phyloP scores from a whole-genome alignment of 176 grass and related monocot species.

The Coix lacrymajobi region DNA sequence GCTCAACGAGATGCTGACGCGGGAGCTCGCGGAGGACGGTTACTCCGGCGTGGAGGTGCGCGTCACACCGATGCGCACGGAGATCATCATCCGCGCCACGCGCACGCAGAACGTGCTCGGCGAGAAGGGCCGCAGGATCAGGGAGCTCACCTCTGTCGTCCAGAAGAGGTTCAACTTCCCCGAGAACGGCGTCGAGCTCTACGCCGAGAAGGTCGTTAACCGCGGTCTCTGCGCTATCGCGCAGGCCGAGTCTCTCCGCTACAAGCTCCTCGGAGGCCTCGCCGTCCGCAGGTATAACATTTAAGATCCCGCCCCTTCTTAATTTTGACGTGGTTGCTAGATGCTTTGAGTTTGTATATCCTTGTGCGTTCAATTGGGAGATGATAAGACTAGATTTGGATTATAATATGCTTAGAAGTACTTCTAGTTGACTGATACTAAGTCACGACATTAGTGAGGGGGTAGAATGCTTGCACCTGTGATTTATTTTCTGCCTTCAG shows the following conservation, averaged over 20 bases:
- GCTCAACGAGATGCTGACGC: slow-evolving; percentile 75
- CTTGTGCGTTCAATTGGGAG: not conserved
- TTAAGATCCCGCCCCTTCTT: not conserved
- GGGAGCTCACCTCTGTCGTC: slow-evolving; percentile 67
- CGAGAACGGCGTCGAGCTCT: slow-evolving; percentile 64
- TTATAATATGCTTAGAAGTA: not conserved
- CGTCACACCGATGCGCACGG: slow-evolving; percentile 74
- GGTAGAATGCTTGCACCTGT: slow-evolving; percentile 14
- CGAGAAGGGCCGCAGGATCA: slow-evolving; percentile 66
- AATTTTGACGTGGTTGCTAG: not conserved
- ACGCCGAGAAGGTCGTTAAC: slow-evolving; percentile 83
- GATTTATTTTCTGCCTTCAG: slow-evolving; percentile 26
- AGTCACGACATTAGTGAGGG: too few relatives aligned
- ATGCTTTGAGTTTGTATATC: not conserved
- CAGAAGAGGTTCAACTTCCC: slow-evolving; percentile 91
- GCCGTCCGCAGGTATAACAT: slow-evolving; percentile 71
- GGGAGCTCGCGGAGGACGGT: slow-evolving; percentile 73
- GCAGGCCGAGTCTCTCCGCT: slow-evolving; percentile 80
- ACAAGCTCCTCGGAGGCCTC: slow-evolving; percentile 83
- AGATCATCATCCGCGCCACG: slow-evolving; percentile 80
- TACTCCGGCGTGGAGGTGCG: slow-evolving; percentile 73
- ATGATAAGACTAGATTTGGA: not conserved
- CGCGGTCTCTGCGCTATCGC: slow-evolving; percentile 82
- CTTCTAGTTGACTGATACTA: not conserved
- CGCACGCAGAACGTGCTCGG: slow-evolving; percentile 85